These are phyloP conservation scores for Trichophyton verrucosum DNA, from an alignment of 2,329 filamentous ascomycete genomes.

Conservation along the genomic window DNA sequence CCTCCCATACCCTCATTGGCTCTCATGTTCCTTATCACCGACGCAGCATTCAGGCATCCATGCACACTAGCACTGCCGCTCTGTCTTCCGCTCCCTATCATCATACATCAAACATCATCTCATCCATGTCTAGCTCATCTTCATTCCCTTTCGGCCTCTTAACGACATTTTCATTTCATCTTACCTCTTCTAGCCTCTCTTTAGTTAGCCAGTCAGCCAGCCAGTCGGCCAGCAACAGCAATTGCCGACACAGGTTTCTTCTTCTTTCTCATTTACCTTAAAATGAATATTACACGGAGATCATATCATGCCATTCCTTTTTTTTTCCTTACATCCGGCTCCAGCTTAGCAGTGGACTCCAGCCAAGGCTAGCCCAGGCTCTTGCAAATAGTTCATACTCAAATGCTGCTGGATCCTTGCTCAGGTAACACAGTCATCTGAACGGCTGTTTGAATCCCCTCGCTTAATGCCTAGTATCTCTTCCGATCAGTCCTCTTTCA, in stretches of 20 bases:
- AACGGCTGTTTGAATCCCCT: background rate
- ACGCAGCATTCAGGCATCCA: constrained; percentile 2
- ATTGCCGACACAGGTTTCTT: background rate
- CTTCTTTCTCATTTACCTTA: no score
- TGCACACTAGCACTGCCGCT: background rate
- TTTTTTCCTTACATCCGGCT: no score
- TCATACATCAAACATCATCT: background rate
- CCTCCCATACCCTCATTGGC: background rate
- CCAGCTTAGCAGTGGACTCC: no score
- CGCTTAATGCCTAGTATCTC: background rate
- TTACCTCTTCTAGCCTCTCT: background rate
- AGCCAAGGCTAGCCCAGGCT: no score
- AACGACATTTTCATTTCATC: background rate
- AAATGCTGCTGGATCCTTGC: no score
- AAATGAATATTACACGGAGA: no score
- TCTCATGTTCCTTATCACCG: background rate
- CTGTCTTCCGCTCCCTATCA: background rate
- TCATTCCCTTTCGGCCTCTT: background rate
- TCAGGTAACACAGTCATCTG: no score
- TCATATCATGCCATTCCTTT: no score
- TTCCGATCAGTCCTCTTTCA: background rate
- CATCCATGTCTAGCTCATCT: background rate
- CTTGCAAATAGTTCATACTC: no score
- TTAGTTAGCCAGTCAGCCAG: background rate
- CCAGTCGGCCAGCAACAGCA: no score